These are phyloP conservation scores for Echites panduratus DNA, from an alignment of 257 asterid species.

Conservation along the genomic window DNA sequence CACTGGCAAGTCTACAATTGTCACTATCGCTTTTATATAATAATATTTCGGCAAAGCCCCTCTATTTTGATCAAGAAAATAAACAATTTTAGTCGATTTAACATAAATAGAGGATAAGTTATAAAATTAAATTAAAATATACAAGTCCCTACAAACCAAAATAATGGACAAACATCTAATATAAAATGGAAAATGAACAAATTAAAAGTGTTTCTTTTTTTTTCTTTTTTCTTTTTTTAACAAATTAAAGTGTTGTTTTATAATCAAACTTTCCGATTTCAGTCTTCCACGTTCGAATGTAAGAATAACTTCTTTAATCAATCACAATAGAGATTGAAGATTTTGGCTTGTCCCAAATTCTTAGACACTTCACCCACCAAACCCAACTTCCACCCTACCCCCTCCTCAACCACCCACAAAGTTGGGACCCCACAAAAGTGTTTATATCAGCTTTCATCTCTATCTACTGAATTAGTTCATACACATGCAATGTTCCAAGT, in stretches of 20 bases:
- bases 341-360: neutral
- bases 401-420: no score
- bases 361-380: neutral
- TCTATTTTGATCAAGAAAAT: neutral
- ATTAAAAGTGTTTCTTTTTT: no score
- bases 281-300: neutral
- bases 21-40: no score
- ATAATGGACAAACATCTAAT: no score
- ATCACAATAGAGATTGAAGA: neutral
- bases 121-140: neutral
- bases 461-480: neutral
- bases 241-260: neutral
- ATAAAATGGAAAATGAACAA: neutral
- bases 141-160: neutral
- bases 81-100: neutral
- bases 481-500: neutral
- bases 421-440: neutral
- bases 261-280: no score
- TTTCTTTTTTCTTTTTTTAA: no score
- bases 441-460: neutral
- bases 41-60: no score
- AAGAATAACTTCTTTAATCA: neutral
- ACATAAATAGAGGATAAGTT: neutral
- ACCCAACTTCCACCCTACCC: no score
- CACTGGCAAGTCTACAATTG: no score